A percentile compares a stretch with the other conserved stretches of the same genome.
phyloP scores from a whole-genome alignment of 768 basidiomycete genomes.

The Amanita molliuscula region DNA sequence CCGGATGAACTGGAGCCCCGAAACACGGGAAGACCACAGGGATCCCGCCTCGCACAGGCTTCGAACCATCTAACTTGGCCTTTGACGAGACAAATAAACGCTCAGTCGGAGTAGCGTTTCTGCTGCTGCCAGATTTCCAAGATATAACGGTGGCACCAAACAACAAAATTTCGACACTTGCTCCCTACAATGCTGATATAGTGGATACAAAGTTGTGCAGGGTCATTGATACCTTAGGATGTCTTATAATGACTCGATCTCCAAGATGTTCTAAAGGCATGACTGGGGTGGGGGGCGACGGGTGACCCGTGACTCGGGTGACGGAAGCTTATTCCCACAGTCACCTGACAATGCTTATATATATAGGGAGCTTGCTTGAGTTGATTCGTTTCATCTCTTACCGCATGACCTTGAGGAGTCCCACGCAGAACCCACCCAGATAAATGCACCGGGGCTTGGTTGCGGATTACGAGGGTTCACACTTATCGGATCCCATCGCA shows the following conservation, averaged over 20 bases:
- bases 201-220: neutral
- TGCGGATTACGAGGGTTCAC: slow-evolving; percentile 1
- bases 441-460: neutral
- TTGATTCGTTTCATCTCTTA: neutral
- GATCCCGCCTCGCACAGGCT: slow-evolving; percentile 53
- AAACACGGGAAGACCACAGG: slow-evolving; percentile 80
- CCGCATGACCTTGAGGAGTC: neutral
- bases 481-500: slow-evolving; percentile 4
- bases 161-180: slow-evolving; percentile 51
- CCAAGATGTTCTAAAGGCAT: slow-evolving; percentile 49
- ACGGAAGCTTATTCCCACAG: neutral
- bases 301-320: too few species aligned
- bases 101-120: slow-evolving; percentile 35
- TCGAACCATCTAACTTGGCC: slow-evolving; percentile 70
- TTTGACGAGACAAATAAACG: slow-evolving; percentile 77
- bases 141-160: slow-evolving; percentile 86
- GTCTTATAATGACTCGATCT: slow-evolving; percentile 39
- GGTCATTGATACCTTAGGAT: slow-evolving; percentile 43
- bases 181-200: slow-evolving; percentile 33
- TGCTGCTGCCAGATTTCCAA: slow-evolving; percentile 52
- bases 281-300: neutral
- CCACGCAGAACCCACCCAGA: neutral
- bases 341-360: neutral
- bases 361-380: neutral
- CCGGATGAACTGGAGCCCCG: slow-evolving; percentile 69